Evolutionary conservation across 306 rosid genomes (phyloP).

Genomic region (Abrus pulchellus): DNA sequence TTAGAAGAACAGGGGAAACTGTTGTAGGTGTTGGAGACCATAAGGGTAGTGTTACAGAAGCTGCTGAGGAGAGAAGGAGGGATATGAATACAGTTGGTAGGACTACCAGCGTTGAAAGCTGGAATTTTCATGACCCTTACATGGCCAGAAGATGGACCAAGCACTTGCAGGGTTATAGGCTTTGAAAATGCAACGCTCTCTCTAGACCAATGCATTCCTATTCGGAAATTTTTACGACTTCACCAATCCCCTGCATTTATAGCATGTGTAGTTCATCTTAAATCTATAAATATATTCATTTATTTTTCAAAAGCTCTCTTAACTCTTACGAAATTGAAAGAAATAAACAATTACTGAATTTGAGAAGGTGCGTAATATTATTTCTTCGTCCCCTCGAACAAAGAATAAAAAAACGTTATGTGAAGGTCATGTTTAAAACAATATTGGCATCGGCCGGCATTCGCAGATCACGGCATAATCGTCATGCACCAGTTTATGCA

Average conservation of each 20-base stretch:
- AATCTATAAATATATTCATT: too few species aligned
- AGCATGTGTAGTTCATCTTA: too few species aligned
- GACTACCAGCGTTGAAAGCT: constrained; percentile 76
- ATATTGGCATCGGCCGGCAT: not conserved
- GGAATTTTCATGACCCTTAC: constrained; percentile 93
- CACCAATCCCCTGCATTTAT: too few species aligned
- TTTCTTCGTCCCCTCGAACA: too few species aligned
- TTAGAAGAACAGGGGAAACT: constrained; percentile 76
- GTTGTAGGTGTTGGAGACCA: constrained; percentile 65
- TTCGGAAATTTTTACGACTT: not conserved
- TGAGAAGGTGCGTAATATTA: too few species aligned
- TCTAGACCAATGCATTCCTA: constrained; percentile 43
- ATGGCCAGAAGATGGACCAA: constrained; percentile 99
- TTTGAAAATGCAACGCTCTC: constrained; percentile 57
- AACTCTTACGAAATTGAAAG: too few species aligned
- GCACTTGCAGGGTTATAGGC: constrained; percentile 89
- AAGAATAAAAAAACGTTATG: not conserved
- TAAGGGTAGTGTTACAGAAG: constrained; percentile 52
- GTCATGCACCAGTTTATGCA: not conserved
- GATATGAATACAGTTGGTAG: constrained; percentile 62
- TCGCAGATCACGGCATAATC: not conserved
- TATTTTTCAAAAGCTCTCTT: too few species aligned
- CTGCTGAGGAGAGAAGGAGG: constrained; percentile 49
- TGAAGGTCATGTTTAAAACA: not conserved
- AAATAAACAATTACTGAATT: too few species aligned